These are phyloP conservation scores for Litchi chinensis DNA, from an alignment of 345 rosid genomes.

Conservation along the genomic window DNA sequence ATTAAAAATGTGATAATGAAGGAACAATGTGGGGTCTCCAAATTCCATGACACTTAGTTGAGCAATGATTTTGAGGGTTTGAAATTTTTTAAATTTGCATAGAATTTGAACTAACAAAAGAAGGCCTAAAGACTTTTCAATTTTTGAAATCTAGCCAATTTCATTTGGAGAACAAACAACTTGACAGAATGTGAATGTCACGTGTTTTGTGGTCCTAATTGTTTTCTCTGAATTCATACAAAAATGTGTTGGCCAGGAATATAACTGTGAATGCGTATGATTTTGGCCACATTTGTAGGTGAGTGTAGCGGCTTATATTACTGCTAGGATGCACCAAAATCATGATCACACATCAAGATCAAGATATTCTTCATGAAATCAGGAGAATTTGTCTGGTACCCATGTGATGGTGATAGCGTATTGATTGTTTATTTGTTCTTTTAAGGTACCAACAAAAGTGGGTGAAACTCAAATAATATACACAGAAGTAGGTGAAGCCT, in stretches of 20 bases:
- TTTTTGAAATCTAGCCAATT: neutral
- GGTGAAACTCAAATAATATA: neutral
- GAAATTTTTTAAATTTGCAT: too few relatives aligned
- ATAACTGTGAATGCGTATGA: neutral
- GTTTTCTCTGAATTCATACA: neutral
- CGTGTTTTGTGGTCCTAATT: neutral
- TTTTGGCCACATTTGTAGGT: neutral
- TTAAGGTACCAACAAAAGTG: neutral
- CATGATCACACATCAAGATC: neutral
- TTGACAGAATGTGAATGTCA: neutral
- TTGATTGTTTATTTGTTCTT: neutral
- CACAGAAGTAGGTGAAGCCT: too few relatives aligned
- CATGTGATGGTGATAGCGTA: neutral
- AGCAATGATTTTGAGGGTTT: too few relatives aligned
- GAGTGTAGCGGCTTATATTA: neutral
- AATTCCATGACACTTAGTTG: too few relatives aligned
- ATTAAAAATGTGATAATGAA: neutral
- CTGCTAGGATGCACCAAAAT: neutral
- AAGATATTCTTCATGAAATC: conserved; percentile 5
- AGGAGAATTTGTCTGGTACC: neutral
- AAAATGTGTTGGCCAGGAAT: neutral
- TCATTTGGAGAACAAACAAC: neutral
- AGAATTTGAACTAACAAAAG: too few relatives aligned
- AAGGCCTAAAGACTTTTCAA: too few relatives aligned
- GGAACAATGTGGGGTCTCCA: too few relatives aligned